Percentiles rank a stretch among this genome's conserved stretches.
phyloP scores from a whole-genome alignment of 2,329 filamentous ascomycete genomes.

The Botrytis byssoidea region DNA sequence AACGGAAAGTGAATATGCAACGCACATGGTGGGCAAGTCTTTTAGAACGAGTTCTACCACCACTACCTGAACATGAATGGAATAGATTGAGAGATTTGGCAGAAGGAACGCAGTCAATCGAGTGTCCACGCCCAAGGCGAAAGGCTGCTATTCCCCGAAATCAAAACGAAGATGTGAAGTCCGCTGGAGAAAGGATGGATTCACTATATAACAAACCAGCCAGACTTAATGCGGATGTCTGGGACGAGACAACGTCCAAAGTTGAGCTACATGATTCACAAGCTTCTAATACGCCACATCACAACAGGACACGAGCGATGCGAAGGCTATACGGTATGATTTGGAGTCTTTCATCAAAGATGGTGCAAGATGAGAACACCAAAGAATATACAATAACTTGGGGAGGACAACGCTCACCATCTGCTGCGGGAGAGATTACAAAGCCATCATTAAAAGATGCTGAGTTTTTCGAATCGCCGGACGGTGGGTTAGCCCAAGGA shows the following conservation, averaged over 20 bases:
- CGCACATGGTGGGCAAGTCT: conserved; percentile 49
- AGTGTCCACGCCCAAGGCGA: conserved; percentile 25
- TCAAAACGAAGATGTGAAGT: not conserved
- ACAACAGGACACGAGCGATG: conserved; percentile 41
- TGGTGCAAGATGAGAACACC: conserved; percentile 39
- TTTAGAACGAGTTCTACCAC: conserved; percentile 52
- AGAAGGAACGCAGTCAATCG: conserved; percentile 35
- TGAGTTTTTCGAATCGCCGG: conserved; percentile 47
- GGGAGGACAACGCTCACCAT: conserved; percentile 42
- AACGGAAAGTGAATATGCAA: conserved; percentile 44
- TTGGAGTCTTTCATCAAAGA: conserved; percentile 47
- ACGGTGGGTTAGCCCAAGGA: conserved; percentile 40
- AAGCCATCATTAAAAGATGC: conserved; percentile 38
- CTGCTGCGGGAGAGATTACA: conserved; percentile 38
- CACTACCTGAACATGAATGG: conserved; percentile 55
- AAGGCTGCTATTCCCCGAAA: conserved; percentile 23
- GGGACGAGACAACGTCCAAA: not conserved
- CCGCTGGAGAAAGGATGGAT: not conserved
- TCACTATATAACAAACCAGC: not conserved
- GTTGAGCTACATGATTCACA: not conserved
- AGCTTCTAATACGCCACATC: not conserved
- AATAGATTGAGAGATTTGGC: conserved; percentile 51
- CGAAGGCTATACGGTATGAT: conserved; percentile 48
- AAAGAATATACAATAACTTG: conserved; percentile 45
- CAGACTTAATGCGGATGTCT: not conserved